These are phyloP conservation scores for Carpinus viminea DNA, from an alignment of 306 rosid species.

Conservation along the genomic window DNA sequence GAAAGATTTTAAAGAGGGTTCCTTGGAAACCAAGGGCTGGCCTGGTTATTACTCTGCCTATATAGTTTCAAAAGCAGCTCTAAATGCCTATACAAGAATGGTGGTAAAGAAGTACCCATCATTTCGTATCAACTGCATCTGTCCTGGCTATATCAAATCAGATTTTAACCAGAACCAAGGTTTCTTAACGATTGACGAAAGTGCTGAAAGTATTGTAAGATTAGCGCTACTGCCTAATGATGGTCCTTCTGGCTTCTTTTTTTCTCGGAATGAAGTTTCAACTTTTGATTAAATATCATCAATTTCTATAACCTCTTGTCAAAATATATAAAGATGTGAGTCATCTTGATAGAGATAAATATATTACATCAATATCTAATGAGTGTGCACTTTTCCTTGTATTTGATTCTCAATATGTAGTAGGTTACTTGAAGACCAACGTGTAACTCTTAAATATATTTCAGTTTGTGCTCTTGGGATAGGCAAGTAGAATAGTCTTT, in stretches of 20 bases:
- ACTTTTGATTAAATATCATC: neutral
- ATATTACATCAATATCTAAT: neutral
- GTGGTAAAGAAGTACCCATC: constrained; percentile 4
- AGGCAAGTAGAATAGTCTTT: too few species aligned
- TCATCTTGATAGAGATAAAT: neutral
- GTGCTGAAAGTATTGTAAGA: neutral
- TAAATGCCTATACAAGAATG: constrained; percentile 28
- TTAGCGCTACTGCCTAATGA: neutral
- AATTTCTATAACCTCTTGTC: neutral
- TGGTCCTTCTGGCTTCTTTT: constrained; percentile 22
- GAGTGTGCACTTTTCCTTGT: neutral
- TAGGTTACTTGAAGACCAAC: neutral
- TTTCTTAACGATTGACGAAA: neutral
- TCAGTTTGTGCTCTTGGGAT: too few species aligned
- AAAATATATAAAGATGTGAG: neutral
- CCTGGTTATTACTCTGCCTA: neutral
- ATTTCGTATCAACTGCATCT: constrained; percentile 4
- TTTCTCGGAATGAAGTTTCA: neutral
- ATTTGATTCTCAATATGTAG: neutral
- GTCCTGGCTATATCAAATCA: constrained; percentile 15
- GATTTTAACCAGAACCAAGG: neutral
- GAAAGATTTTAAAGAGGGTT: constrained; percentile 13
- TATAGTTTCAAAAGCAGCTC: constrained; percentile 14
- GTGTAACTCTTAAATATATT: neutral
- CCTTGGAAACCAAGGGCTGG: constrained; percentile 13